Evolutionary conservation across 2,329 filamentous ascomycete species (phyloP).

Genomic region (Colletotrichum navitas): DNA sequence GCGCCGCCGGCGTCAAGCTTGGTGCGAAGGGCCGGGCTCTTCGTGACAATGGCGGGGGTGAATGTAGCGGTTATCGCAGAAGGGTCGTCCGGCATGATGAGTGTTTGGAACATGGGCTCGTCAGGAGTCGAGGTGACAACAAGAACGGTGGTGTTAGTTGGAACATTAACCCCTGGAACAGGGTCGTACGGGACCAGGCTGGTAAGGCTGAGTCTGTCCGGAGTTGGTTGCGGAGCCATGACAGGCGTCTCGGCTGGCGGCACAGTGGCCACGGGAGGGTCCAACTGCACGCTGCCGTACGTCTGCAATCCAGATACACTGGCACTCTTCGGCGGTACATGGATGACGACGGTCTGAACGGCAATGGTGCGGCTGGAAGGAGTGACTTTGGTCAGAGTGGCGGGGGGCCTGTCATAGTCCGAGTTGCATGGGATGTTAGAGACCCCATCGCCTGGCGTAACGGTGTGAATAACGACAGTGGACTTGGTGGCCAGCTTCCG

Average conservation of each 20-base stretch:
- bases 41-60: constrained; percentile 29
- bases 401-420: neutral
- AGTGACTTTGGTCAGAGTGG: neutral
- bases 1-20: neutral
- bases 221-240: neutral
- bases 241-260: neutral
- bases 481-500: constrained; percentile 28
- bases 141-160: constrained; percentile 16
- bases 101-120: constrained; percentile 29
- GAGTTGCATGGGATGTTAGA: constrained; percentile 1
- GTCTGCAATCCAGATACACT: constrained; percentile 10
- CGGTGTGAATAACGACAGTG: constrained; percentile 20
- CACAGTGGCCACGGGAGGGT: constrained; percentile 15
- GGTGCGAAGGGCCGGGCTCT: constrained; percentile 20
- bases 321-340: constrained; percentile 18
- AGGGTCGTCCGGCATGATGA: constrained; percentile 27
- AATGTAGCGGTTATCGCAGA: constrained; percentile 1
- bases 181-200: constrained; percentile 23
- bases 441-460: neutral
- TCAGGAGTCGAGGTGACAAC: constrained; percentile 13
- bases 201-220: constrained; percentile 1
- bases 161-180: neutral
- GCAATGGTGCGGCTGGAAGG: constrained; percentile 12
- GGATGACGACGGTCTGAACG: constrained; percentile 30
- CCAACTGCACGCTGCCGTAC: constrained; percentile 16